Evolutionary conservation across 2,329 filamentous ascomycete genomes (phyloP).

Genomic region (Dothistroma pini): DNA sequence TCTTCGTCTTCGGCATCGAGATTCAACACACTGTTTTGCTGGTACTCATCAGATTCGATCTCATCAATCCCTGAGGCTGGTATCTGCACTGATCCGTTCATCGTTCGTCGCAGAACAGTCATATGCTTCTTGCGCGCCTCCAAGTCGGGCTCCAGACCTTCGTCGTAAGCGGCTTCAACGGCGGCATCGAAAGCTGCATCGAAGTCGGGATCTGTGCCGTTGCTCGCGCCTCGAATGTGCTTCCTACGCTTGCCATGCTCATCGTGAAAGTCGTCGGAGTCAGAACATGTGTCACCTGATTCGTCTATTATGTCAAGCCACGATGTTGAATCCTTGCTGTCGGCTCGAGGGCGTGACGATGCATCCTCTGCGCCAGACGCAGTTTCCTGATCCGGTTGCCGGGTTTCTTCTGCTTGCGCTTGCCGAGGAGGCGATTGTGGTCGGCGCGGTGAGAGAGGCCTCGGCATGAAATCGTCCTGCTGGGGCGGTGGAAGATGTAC

Average conservation of each 20-base stretch:
- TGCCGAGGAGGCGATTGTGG: slow-evolving; percentile 46
- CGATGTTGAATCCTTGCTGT: slow-evolving; percentile 30
- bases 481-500: slow-evolving; percentile 34
- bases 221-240: slow-evolving; percentile 65
- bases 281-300: slow-evolving; percentile 72
- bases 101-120: slow-evolving; percentile 18
- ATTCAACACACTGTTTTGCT: slow-evolving; percentile 8
- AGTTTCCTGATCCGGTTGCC: slow-evolving; percentile 15
- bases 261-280: slow-evolving; percentile 65
- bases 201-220: slow-evolving; percentile 81
- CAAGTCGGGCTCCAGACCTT: slow-evolving; percentile 73
- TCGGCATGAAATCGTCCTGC: slow-evolving; percentile 58
- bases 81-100: slow-evolving; percentile 24
- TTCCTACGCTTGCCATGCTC: slow-evolving; percentile 65
- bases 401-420: slow-evolving; percentile 15
- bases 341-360: slow-evolving; percentile 11
- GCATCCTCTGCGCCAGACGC: not conserved
- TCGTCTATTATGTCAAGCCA: slow-evolving; percentile 64
- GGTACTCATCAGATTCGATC: slow-evolving; percentile 18
- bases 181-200: slow-evolving; percentile 92
- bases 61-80: slow-evolving; percentile 26
- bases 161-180: slow-evolving; percentile 93
- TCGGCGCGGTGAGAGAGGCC: slow-evolving; percentile 65
- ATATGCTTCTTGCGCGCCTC: slow-evolving; percentile 40
- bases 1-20: slow-evolving; percentile 40